phyloP scores from a whole-genome alignment of 2,329 filamentous ascomycete species.

The Aspergillus pseudonomiae region DNA sequence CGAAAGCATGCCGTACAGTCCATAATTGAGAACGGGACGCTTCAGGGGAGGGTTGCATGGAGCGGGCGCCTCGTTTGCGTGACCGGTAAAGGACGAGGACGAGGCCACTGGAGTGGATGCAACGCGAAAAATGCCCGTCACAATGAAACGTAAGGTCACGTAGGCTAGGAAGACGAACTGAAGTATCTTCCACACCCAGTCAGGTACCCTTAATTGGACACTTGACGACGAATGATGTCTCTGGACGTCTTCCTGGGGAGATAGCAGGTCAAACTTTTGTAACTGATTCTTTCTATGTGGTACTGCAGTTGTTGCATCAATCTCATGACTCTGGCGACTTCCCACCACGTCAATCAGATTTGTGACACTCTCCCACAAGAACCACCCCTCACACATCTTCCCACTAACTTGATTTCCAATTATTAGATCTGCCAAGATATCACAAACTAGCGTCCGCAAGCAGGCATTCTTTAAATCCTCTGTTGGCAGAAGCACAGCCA shows the following conservation, averaged over 20 bases:
- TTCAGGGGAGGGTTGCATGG: constrained; percentile 35
- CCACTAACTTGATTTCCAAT: constrained; percentile 79
- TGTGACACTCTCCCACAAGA: constrained; percentile 81
- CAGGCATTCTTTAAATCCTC: constrained; percentile 90
- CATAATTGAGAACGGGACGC: constrained; percentile 74
- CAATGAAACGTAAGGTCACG: constrained; percentile 67
- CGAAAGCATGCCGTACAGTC: constrained; percentile 72
- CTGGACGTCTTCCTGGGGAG: constrained; percentile 35
- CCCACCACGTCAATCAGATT: constrained; percentile 63
- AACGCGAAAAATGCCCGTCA: constrained; percentile 67
- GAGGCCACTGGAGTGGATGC: constrained; percentile 59
- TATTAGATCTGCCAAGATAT: constrained; percentile 88
- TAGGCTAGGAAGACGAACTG: constrained; percentile 57
- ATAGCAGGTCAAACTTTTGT: constrained; percentile 60
- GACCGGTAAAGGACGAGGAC: constrained; percentile 27
- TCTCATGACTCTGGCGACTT: constrained; percentile 20
- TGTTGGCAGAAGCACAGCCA: constrained; percentile 84
- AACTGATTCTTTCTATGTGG: constrained; percentile 47
- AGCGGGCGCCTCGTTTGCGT: constrained; percentile 34
- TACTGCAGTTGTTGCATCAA: constrained; percentile 34
- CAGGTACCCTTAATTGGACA: constrained; percentile 38
- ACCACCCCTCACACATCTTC: constrained; percentile 83
- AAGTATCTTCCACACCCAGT: constrained; percentile 55
- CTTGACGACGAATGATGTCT: constrained; percentile 30
- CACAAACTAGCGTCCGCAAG: constrained; percentile 77